Evolutionary conservation across 306 rosid genomes (phyloP), one percentile per base, ranked within the genome.

Genomic region (Vigna radiata): DNA sequence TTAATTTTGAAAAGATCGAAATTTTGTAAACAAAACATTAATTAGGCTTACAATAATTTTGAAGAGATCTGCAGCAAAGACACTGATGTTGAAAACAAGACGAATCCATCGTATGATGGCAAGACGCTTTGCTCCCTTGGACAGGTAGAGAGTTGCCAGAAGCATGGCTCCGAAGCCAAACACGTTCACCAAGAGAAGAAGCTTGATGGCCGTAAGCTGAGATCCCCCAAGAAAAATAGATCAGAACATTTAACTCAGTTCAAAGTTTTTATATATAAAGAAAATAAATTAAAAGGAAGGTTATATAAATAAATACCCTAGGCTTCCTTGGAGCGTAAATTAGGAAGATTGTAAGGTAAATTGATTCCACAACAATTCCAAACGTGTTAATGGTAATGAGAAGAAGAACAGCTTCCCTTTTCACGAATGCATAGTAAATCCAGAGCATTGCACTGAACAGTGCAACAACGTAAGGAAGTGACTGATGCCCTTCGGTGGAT

Each of bases 1-100:
- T n/a, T 1, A 56, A 4, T 36, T 36, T 36, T 36, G 41, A 9
- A 19, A 56, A 56, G 25, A 21, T 9, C 21, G 11, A 13, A 64
- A 17, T 11, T 62, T 37, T 9, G 37, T 33, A n/a, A 37, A 37
- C 8, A 37, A n/a, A n/a, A n/a, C n/a, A n/a, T n/a, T n/a, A n/a
- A n/a, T n/a, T n/a, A 70, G 33, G n/a, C 85, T 86, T 72, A 94
- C 99, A 89, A 89, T 78, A 53, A 92, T n/a, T n/a, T n/a, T 87
- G 85, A 83, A 86, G 50, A 96, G 97, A 55, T 98, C 98, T 0
- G 99, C 96, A 70, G 96, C 98, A 68, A 92, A 96, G 0, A 96
- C 99, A 41, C 84, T 79, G 0, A 91, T 85, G 77, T 90, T 96
- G 77, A 96, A 96, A 0, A 84, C 96, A 16, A 96, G 79, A 68